A percentile compares a stretch with the other conserved stretches of the same genome.
phyloP scores from a whole-genome alignment of 2,329 filamentous ascomycete species.

The Epichloe amarillans region DNA sequence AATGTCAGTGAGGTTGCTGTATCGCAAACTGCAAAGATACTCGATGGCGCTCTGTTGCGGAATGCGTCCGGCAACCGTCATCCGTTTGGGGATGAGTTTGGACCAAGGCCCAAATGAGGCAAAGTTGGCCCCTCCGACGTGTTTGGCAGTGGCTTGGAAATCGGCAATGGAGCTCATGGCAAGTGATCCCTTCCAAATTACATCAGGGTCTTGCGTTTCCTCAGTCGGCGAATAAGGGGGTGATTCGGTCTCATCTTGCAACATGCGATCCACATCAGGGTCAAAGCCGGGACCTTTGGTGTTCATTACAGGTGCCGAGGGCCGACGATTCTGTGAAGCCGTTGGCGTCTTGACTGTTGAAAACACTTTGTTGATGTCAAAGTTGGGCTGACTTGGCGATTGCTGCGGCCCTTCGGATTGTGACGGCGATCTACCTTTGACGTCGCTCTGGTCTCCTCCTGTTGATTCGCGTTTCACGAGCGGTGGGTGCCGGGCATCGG shows the following conservation, averaged over 20 bases:
- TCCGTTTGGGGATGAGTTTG: slow-evolving; percentile 55
- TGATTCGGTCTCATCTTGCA: slow-evolving; percentile 69
- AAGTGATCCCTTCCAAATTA: slow-evolving; percentile 66
- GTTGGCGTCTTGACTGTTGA: slow-evolving; percentile 68
- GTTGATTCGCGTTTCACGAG: slow-evolving; percentile 23
- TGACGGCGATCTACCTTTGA: slow-evolving; percentile 22
- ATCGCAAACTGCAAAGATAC: slow-evolving; percentile 79
- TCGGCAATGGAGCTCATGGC: slow-evolving; percentile 67
- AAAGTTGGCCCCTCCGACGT: slow-evolving; percentile 75
- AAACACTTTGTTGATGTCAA: slow-evolving; percentile 79
- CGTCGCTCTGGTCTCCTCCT: slow-evolving; percentile 15
- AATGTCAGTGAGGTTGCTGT: slow-evolving; percentile 71
- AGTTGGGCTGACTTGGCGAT: slow-evolving; percentile 45
- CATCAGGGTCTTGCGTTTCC: slow-evolving; percentile 49
- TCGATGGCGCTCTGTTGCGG: slow-evolving; percentile 72
- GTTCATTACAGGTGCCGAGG: slow-evolving; percentile 32
- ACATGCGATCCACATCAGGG: slow-evolving; percentile 76
- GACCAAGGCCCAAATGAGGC: slow-evolving; percentile 52
- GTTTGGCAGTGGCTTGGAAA: slow-evolving; percentile 64
- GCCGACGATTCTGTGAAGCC: slow-evolving; percentile 30
- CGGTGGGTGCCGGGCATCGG: slow-evolving; percentile 8
- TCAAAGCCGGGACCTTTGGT: slow-evolving; percentile 55
- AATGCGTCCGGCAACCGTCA: slow-evolving; percentile 69
- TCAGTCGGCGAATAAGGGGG: slow-evolving; percentile 76
- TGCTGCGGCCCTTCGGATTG: slow-evolving; percentile 32